These are phyloP conservation scores for Clonostachys solani DNA, from an alignment of 2,329 filamentous ascomycete genomes.

Conservation along the genomic window DNA sequence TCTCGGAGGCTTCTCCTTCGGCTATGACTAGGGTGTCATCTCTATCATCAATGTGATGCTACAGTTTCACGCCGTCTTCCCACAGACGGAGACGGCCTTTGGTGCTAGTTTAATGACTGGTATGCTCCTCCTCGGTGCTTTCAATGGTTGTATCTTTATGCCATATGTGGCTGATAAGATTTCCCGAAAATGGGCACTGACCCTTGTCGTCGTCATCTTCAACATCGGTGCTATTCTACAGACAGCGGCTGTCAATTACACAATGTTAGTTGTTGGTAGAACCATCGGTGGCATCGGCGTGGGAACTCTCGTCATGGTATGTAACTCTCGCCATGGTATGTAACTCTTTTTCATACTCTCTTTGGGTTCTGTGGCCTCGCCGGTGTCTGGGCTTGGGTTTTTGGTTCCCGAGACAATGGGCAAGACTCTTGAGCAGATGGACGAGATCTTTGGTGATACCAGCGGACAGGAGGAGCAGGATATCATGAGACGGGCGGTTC, in stretches of 20 bases:
- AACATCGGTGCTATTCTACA: conserved; percentile 35
- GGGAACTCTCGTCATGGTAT: conserved; percentile 16
- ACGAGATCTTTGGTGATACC: conserved; percentile 16
- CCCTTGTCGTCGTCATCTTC: conserved; percentile 30
- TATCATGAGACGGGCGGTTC: neutral
- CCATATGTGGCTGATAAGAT: conserved; percentile 31
- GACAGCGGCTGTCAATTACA: conserved; percentile 17
- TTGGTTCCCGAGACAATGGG: conserved; percentile 53
- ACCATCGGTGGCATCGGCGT: conserved; percentile 21
- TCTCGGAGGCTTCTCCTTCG: conserved; percentile 34
- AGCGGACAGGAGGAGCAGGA: neutral
- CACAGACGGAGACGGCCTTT: conserved; percentile 14
- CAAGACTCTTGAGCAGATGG: conserved; percentile 46
- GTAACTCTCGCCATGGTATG: neutral
- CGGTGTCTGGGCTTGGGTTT: conserved; percentile 40
- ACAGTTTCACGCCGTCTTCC: conserved; percentile 18
- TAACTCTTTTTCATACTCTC: neutral
- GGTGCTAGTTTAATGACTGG: conserved; percentile 29
- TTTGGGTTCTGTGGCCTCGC: conserved; percentile 39
- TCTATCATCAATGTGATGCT: conserved; percentile 25
- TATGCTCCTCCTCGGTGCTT: conserved; percentile 33
- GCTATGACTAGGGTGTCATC: conserved; percentile 32
- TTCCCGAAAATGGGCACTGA: conserved; percentile 36
- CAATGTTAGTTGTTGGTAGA: conserved; percentile 15
- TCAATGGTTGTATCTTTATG: conserved; percentile 24